Percentiles rank a stretch among this genome's conserved stretches.
Evolutionary conservation across 2,329 filamentous ascomycete genomes (phyloP).

Genomic region (Xylaria hypoxylon): DNA sequence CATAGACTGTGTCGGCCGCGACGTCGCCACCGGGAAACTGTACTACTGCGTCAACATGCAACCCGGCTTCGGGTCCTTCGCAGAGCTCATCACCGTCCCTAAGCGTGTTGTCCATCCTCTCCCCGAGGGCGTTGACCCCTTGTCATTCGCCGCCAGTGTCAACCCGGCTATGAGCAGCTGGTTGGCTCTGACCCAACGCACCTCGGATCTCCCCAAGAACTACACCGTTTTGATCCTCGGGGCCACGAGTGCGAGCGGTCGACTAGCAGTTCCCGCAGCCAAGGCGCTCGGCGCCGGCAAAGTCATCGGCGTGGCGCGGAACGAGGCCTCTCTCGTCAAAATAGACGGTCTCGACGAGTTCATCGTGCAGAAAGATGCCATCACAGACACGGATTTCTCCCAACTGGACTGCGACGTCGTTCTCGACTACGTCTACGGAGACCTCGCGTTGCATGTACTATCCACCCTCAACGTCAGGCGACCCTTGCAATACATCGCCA

Average conservation of each 20-base stretch:
- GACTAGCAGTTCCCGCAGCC: slow-evolving; percentile 61
- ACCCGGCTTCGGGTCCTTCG: slow-evolving; percentile 56
- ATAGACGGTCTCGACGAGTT: slow-evolving; percentile 59
- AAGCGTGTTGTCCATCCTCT: slow-evolving; percentile 54
- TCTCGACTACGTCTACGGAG: slow-evolving; percentile 68
- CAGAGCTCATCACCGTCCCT: slow-evolving; percentile 62
- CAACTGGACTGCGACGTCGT: slow-evolving; percentile 63
- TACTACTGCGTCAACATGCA: slow-evolving; percentile 62
- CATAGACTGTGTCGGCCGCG: slow-evolving; percentile 63
- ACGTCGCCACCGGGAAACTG: slow-evolving; percentile 57
- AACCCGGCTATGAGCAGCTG: slow-evolving; percentile 68
- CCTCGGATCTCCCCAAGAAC: slow-evolving; percentile 52
- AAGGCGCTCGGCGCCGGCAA: slow-evolving; percentile 61
- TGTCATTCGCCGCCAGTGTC: slow-evolving; percentile 63
- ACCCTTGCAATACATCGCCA: slow-evolving; percentile 65
- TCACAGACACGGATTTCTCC: slow-evolving; percentile 60
- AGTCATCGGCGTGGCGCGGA: slow-evolving; percentile 65
- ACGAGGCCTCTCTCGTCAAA: slow-evolving; percentile 55
- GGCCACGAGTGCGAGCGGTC: slow-evolving; percentile 64
- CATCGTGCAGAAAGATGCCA: slow-evolving; percentile 57
- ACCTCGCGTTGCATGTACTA: slow-evolving; percentile 56
- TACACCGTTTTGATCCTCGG: slow-evolving; percentile 66
- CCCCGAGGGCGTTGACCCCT: slow-evolving; percentile 59
- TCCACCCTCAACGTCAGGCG: slow-evolving; percentile 54
- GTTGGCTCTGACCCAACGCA: slow-evolving; percentile 66